phyloP scores from a whole-genome alignment of 768 basidiomycete genomes.

The Psilocybe sp. region DNA sequence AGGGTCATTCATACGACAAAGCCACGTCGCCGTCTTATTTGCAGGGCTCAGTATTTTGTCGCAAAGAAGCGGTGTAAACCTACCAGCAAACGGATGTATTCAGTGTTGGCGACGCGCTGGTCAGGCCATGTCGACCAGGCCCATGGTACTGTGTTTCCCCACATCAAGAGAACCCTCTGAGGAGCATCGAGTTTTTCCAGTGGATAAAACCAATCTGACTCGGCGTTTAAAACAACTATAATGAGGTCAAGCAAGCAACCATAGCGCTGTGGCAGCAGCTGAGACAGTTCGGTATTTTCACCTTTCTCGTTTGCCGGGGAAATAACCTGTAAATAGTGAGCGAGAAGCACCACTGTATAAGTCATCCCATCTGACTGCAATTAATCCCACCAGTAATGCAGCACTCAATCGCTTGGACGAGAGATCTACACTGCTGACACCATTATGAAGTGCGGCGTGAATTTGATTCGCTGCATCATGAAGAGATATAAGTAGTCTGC shows the following conservation, averaged over 20 bases:
- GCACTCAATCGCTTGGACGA: conserved; percentile 22
- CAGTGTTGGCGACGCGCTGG: conserved; percentile 43
- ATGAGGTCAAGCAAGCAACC: conserved; percentile 43
- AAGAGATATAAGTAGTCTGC: no score
- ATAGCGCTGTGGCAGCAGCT: conserved; percentile 47
- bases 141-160: conserved; percentile 60
- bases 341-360: not conserved
- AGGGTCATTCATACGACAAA: conserved; percentile 37
- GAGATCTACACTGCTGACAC: not conserved
- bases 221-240: conserved; percentile 32
- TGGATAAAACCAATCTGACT: conserved; percentile 10
- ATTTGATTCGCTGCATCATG: no score
- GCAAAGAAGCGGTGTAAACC: conserved; percentile 11
- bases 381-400: conserved; percentile 40
- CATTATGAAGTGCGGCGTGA: no score
- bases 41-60: not conserved
- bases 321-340: conserved; percentile 1
- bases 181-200: conserved; percentile 23
- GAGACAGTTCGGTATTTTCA: not conserved
- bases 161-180: conserved; percentile 52
- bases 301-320: conserved; percentile 1
- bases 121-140: conserved; percentile 65
- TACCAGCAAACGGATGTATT: conserved; percentile 49
- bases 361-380: conserved; percentile 28
- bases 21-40: conserved; percentile 51